A percentile compares a stretch with the other conserved stretches of the same genome.
These are phyloP conservation scores for Blastobotrys peoriensis DNA, from an alignment of 805 yeast species.

Conservation along the genomic window DNA sequence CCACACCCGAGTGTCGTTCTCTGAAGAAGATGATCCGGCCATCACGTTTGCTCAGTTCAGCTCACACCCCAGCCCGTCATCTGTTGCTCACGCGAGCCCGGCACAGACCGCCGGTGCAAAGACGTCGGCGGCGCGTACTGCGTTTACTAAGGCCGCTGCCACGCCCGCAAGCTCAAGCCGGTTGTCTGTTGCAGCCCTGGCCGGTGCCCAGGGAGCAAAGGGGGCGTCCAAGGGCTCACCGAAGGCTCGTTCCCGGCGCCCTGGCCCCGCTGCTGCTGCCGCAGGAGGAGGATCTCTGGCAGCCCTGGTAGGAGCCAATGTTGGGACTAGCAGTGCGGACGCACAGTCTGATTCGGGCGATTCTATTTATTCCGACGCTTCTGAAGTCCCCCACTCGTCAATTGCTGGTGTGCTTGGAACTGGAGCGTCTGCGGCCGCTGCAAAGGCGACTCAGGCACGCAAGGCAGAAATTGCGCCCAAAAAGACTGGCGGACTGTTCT, in stretches of 20 bases:
- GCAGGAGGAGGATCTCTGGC: too few species aligned
- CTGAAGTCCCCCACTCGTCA: slow-evolving; percentile 1
- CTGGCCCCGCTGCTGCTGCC: background rate
- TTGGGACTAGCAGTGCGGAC: too few species aligned
- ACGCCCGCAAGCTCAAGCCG: background rate
- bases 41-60: background rate
- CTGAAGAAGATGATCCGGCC: slow-evolving; percentile 1
- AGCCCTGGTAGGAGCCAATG: background rate
- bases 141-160: slow-evolving; percentile 1
- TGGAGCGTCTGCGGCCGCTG: slow-evolving; percentile 2
- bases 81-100: background rate
- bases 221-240: background rate
- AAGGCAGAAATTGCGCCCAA: slow-evolving; percentile 1
- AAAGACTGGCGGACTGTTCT: background rate
- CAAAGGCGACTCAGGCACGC: background rate
- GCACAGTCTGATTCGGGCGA: background rate
- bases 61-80: background rate
- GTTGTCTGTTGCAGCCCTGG: background rate
- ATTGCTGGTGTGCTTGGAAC: background rate
- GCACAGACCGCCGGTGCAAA: background rate
- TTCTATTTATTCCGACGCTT: slow-evolving; percentile 4
- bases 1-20: slow-evolving; percentile 8
- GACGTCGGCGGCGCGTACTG: slow-evolving; percentile 3
- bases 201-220: background rate
- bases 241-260: background rate